Conservation (phyloP, 306 rosid species). For the Quercus rubra region DNA sequence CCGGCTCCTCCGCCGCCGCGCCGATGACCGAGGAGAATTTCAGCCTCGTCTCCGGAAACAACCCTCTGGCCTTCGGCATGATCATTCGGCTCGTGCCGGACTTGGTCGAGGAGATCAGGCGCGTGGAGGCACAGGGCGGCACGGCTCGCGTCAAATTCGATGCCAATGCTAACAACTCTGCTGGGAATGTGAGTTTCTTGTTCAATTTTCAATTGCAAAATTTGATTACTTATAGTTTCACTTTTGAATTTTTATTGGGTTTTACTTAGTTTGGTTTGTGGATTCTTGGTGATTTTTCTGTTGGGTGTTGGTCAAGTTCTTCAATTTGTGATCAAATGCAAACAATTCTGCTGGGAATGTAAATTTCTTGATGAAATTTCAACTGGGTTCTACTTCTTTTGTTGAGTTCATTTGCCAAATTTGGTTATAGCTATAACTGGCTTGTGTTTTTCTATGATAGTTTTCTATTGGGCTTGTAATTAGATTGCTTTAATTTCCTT, state of each 20-base stretch:
- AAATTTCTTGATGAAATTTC: constrained; percentile 13
- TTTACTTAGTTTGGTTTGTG: background rate
- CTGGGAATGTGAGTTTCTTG: constrained; percentile 64
- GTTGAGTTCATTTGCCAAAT: background rate
- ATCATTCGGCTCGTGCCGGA: constrained; percentile 78
- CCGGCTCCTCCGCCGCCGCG: constrained; percentile 25
- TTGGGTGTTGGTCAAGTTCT: background rate
- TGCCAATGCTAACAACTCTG: constrained; percentile 41
- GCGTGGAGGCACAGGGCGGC: constrained; percentile 81
- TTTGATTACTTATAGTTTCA: background rate
- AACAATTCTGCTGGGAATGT: constrained; percentile 63
- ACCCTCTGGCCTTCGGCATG: constrained; percentile 78
- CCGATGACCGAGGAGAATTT: constrained; percentile 72
- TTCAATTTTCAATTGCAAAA: background rate
- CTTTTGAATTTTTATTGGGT: background rate
- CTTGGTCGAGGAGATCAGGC: constrained; percentile 92
- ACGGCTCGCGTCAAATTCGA: constrained; percentile 79
- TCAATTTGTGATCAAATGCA: constrained; percentile 8
- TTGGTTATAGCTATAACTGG: background rate
- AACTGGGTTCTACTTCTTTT: background rate
- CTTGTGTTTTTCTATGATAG: no score
- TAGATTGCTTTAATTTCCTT: background rate
- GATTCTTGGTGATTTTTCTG: background rate
- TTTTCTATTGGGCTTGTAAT: background rate
- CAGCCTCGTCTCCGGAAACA: constrained; percentile 60